phyloP scores from a whole-genome alignment of 768 basidiomycete genomes.

The Collybia sordida region DNA sequence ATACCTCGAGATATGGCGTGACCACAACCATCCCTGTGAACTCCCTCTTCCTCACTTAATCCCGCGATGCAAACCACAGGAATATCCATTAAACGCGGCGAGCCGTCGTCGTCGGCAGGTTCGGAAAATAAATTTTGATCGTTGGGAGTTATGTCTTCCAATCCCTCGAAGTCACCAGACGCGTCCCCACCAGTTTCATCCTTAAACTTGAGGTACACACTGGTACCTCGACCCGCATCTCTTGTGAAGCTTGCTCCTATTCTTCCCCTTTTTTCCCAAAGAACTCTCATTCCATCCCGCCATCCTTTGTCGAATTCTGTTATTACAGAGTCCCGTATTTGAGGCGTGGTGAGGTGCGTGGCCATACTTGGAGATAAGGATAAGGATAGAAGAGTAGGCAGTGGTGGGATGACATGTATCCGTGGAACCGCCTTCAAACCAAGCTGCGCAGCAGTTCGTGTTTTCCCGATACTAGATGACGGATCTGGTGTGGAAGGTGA shows the following conservation, averaged over 20 bases:
- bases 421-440: constrained; percentile 23
- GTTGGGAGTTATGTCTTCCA: constrained; percentile 30
- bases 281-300: constrained; percentile 54
- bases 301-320: constrained; percentile 62
- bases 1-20: constrained; percentile 35
- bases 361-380: constrained; percentile 29
- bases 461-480: constrained; percentile 7
- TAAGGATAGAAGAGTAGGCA: constrained; percentile 48
- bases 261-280: constrained; percentile 48
- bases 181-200: constrained; percentile 18
- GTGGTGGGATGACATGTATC: constrained; percentile 58
- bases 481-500: constrained; percentile 6
- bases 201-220: constrained; percentile 11
- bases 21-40: constrained; percentile 38
- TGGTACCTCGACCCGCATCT: not conserved
- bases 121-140: constrained; percentile 29
- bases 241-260: constrained; percentile 38
- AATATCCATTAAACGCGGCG: not conserved
- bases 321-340: constrained; percentile 27
- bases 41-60: constrained; percentile 14
- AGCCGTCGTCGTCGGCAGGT: constrained; percentile 5
- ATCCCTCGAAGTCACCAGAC: constrained; percentile 33
- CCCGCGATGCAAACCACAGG: constrained; percentile 46
- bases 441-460: constrained; percentile 1
- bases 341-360: constrained; percentile 19